Evolutionary conservation across 345 rosid genomes (phyloP).

Genomic region (Rhizophora apiculata): DNA sequence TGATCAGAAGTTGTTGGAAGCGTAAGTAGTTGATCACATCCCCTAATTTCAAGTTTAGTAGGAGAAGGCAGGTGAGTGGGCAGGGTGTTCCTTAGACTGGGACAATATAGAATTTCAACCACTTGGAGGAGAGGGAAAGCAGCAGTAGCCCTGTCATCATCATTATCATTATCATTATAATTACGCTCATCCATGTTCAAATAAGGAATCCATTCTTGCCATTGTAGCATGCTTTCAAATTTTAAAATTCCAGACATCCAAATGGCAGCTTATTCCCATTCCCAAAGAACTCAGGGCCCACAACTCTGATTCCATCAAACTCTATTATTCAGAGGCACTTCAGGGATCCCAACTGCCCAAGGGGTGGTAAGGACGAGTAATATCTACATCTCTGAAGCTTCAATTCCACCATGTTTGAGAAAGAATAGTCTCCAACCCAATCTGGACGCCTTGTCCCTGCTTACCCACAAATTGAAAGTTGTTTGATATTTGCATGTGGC

Average conservation of each 20-base stretch:
- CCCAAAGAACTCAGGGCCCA: not conserved
- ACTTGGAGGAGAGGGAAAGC: slow-evolving; percentile 4
- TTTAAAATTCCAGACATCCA: too few relatives aligned
- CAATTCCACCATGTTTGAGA: too few relatives aligned
- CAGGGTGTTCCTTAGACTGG: not conserved
- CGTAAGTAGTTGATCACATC: too few relatives aligned
- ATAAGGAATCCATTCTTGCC: not conserved
- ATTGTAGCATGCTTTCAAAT: not conserved
- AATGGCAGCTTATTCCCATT: not conserved
- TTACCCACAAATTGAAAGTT: too few relatives aligned
- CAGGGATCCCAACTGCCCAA: too few relatives aligned
- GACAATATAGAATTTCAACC: not conserved
- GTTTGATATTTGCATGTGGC: too few relatives aligned
- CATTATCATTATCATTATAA: not conserved
- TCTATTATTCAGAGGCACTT: too few relatives aligned
- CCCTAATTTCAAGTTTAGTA: not conserved
- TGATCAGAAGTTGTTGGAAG: not conserved
- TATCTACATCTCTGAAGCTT: too few relatives aligned
- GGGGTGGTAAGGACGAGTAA: too few relatives aligned
- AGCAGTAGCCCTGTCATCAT: not conserved
- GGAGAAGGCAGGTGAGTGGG: not conserved
- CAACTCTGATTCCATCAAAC: too few relatives aligned
- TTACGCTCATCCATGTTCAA: not conserved
- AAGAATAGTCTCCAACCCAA: too few relatives aligned
- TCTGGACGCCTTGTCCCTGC: too few relatives aligned